phyloP scores from a whole-genome alignment of 805 yeast species.

The Ogataea degrootiae region DNA sequence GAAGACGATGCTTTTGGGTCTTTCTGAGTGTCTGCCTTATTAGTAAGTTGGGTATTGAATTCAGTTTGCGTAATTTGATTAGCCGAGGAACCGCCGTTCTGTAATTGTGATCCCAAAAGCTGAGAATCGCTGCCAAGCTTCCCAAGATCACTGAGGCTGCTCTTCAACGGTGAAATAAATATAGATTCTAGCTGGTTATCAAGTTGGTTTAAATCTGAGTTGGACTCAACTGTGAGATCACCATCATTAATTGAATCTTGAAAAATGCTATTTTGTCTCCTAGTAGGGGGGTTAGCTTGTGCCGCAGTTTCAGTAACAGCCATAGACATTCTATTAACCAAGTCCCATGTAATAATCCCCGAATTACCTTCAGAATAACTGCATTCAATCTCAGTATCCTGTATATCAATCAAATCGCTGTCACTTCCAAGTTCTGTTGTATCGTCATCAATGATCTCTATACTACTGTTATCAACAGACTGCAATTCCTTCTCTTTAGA shows the following conservation, averaged over 20 bases:
- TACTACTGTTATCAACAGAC: not conserved
- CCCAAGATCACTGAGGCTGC: not conserved
- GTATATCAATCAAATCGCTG: too few relatives aligned
- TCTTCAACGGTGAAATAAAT: not conserved
- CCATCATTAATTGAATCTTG: too few relatives aligned
- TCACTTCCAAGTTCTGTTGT: too few relatives aligned
- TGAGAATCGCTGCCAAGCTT: not conserved
- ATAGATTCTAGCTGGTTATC: too few relatives aligned
- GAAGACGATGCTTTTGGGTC: constrained; percentile 14
- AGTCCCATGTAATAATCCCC: too few relatives aligned
- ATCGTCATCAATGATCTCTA: not conserved
- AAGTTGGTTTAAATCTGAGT: too few relatives aligned
- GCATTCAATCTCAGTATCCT: not conserved
- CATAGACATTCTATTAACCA: too few relatives aligned
- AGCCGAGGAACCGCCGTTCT: not conserved
- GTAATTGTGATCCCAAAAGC: not conserved
- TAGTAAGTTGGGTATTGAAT: not conserved
- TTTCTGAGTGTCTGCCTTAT: constrained; percentile 11
- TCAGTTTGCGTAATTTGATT: constrained; percentile 1
- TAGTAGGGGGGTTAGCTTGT: too few relatives aligned
- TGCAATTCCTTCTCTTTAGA: not conserved
- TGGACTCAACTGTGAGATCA: too few relatives aligned
- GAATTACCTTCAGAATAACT: not conserved
- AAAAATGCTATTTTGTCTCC: too few relatives aligned
- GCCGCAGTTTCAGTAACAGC: too few relatives aligned